Evolutionary conservation across 2,329 filamentous ascomycete species (phyloP).

Genomic region (Epichloe festucae): DNA sequence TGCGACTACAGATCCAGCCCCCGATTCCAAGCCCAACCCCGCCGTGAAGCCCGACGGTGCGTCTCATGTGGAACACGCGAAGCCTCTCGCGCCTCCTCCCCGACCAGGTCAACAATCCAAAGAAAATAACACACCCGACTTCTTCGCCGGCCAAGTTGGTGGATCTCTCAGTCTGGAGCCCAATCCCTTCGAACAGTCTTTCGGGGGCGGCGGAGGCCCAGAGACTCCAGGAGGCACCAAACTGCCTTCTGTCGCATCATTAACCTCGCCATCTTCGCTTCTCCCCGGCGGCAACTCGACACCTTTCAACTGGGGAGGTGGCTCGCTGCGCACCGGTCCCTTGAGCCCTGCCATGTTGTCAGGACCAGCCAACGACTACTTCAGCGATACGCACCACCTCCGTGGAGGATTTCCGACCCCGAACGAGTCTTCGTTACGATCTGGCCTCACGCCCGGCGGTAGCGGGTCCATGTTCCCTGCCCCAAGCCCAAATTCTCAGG

Average conservation of each 20-base stretch:
- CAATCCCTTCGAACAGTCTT: conserved; percentile 95
- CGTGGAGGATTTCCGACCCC: conserved; percentile 83
- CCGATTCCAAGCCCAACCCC: conserved; percentile 34
- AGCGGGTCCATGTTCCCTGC: conserved; percentile 96
- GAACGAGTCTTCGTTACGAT: conserved; percentile 88
- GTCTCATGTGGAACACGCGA: conserved; percentile 45
- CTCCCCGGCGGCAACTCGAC: conserved; percentile 60
- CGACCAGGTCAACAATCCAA: conserved; percentile 40
- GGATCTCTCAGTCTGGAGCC: conserved; percentile 63
- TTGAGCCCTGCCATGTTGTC: conserved; percentile 96
- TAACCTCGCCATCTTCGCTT: conserved; percentile 81
- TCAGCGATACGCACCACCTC: conserved; percentile 64
- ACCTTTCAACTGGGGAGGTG: conserved; percentile 65
- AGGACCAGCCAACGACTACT: conserved; percentile 76
- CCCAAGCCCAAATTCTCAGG: conserved; percentile 75
- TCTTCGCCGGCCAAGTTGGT: conserved; percentile 47
- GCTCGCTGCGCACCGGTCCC: conserved; percentile 81
- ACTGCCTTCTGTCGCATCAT: conserved; percentile 75
- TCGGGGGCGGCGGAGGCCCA: conserved; percentile 48
- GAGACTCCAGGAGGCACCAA: conserved; percentile 77
- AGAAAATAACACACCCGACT: conserved; percentile 49
- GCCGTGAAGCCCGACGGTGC: conserved; percentile 34
- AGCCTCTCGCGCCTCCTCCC: conserved; percentile 58
- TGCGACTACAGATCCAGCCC: conserved; percentile 24
- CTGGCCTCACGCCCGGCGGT: conserved; percentile 84